Evolutionary conservation across 2,329 filamentous ascomycete genomes (phyloP), one percentile per base, ranked within the genome.

Genomic region (Epichloe hybrida): DNA sequence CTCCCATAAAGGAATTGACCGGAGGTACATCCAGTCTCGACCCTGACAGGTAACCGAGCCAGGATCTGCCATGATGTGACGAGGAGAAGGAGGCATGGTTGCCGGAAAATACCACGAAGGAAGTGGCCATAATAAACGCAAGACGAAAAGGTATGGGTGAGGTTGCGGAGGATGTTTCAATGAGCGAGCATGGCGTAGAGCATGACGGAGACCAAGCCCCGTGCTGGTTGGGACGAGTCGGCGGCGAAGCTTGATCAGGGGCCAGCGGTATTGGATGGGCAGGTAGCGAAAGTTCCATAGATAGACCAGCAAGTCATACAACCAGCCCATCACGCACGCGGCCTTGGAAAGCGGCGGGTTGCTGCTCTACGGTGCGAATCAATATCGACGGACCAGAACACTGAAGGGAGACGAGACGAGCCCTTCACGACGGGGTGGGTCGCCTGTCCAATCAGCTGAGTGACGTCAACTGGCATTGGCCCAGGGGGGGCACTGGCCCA

Each of bases 281-380:
- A 56, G 52, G 46, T 56, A 56, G 38, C 55, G 55, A n/a, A 56
- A 56, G 40, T 56, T 56, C 54, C 51, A 56, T 7, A 56, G 44
- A n/a, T 56, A 55, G 41, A 52, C 17, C n/a, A 49, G 39, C 9
- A 36, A 37, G 5, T 43, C 36, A 48, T 43, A 37, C 13, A 23
- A 17, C 39, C 47, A 23, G 31, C 41, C 49, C 41, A 50, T 50
- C 35, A 20, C 49, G 49, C 27, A 20, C 42, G 49, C 34, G 8
- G 49, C 35, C n/a, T 43, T n/a, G 13, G 21, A 20, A 20, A 40
- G 46, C 36, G 46, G 31, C 21, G 21, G 23, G 13, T 12, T 39
- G 46, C 8, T 39, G 36, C 36, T 34, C 17, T 27, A 27, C 5
- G 37, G 15, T 17, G 31, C 12, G 2, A 9, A 31, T 9, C 27